A percentile compares a stretch with the other conserved stretches of the same genome.
phyloP scores from a whole-genome alignment of 106 monocot species.

The Chionographis japonica region DNA sequence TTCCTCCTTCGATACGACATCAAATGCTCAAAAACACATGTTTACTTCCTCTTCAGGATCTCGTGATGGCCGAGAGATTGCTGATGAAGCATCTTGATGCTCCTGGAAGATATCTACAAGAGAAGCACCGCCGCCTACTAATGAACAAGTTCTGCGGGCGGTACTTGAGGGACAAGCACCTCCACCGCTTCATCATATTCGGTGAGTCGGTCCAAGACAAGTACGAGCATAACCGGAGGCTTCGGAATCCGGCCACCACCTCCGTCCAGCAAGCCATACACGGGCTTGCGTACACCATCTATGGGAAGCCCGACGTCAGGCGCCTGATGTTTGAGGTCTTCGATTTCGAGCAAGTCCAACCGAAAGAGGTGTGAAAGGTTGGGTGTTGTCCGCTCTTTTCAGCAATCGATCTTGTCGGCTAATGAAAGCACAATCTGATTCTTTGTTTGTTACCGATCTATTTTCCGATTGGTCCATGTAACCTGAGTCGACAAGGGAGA shows the following conservation, averaged over 20 bases:
- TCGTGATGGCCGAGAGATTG: constrained; percentile 91
- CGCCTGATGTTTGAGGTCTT: constrained; percentile 97
- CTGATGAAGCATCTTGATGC: constrained; percentile 99
- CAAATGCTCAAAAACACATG: background rate
- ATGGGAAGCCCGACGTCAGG: constrained; percentile 92
- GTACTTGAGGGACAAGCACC: constrained; percentile 81
- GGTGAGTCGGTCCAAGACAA: constrained; percentile 72
- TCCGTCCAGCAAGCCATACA: constrained; percentile 89
- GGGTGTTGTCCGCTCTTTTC: background rate
- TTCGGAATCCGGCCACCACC: constrained; percentile 81
- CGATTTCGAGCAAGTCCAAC: constrained; percentile 89
- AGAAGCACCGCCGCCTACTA: constrained; percentile 70
- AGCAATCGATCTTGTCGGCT: no score
- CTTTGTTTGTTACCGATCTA: no score
- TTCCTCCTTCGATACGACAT: no score
- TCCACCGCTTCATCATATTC: constrained; percentile 72
- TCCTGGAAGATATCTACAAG: constrained; percentile 86
- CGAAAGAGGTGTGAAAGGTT: constrained; percentile 51
- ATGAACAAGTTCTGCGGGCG: constrained; percentile 97
- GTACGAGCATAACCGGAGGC: constrained; percentile 86
- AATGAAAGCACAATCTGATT: no score
- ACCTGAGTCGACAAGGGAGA: no score
- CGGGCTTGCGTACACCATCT: constrained; percentile 77
- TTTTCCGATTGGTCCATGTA: no score
- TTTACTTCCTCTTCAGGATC: constrained; percentile 51